phyloP scores from a whole-genome alignment of 2,329 filamentous ascomycete species.

The Aureobasidium sp. region DNA sequence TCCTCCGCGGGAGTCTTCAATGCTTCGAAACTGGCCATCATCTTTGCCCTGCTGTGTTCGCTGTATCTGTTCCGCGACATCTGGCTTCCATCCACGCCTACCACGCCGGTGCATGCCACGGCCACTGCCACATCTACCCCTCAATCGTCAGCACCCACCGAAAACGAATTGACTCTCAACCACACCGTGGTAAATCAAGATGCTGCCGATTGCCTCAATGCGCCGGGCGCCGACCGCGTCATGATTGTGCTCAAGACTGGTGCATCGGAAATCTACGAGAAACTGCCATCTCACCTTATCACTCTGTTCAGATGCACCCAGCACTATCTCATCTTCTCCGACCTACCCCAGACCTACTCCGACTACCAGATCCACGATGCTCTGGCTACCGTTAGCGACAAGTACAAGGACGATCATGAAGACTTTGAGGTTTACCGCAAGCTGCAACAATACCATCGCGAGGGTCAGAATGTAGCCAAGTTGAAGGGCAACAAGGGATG shows the following conservation, averaged over 20 bases:
- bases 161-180: not conserved
- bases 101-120: not conserved
- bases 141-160: not conserved
- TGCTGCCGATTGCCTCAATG: conserved; percentile 15
- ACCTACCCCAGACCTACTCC: conserved; percentile 39
- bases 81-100: conserved; percentile 17
- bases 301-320: conserved; percentile 45
- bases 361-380: conserved; percentile 31
- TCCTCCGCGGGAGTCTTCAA: conserved; percentile 4
- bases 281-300: conserved; percentile 47
- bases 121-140: not conserved
- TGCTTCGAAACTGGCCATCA: conserved; percentile 16
- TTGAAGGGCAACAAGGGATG: conserved; percentile 35
- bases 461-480: conserved; percentile 25
- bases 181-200: not conserved
- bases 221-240: conserved; percentile 37
- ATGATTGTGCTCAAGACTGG: conserved; percentile 52
- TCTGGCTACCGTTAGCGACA: conserved; percentile 19
- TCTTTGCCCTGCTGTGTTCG: conserved; percentile 19
- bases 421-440: conserved; percentile 28
- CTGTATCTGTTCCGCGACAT: conserved; percentile 21
- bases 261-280: conserved; percentile 47
- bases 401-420: conserved; percentile 22
- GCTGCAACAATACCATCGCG: conserved; percentile 22
- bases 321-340: conserved; percentile 41